Base-by-base conservation (phyloP, 352 stramenopile genomes). In the Phytophthora sojae region DNA sequence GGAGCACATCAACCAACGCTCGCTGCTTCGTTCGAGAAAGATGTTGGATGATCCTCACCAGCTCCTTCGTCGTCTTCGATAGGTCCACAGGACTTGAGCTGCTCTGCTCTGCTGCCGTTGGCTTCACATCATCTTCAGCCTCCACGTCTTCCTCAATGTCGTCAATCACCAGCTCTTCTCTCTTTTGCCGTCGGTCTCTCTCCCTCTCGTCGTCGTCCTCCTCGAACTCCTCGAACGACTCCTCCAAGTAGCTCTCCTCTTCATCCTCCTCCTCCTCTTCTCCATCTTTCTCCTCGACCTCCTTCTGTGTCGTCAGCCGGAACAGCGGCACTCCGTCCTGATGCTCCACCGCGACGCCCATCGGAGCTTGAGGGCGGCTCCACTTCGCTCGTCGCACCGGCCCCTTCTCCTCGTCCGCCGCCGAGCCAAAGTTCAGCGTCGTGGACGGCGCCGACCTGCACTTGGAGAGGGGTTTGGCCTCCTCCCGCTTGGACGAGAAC, bases 181-280 rank as follows among this genome's bases (percentile, higher is more conserved):
- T 25, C 0, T 11, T 42, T 39, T 42, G 29, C 29, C 29, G 29
- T 35, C 29, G 29, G 29, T 35, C 49, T 19, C n/a, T 39, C 57
- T 65, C 7, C 4, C 9, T 39, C 3, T 30, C 56, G 1, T 64
- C 61, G 0, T 73, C 75, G 0, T 87, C 74, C 0, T 85, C 82
- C 45, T 94, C 85, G 75, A 93, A 94, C 29, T 91, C 87, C 69
- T 96, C 89, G 70, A 96, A 96, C 0, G 86, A 94, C 39, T 96
- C 89, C 17, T 94, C 86, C 69, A 92, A 64, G 64, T 96, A 96
- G 19, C 69, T 82, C 6, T 93, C 84, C 30, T 91, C 82, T 23
- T 79, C 75, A 11, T 80, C 76, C 0, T 75, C 37, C 4, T 74
- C 57, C 23, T 70, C 60, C 9, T 63, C 42, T 2, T 12, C 42